phyloP scores from a whole-genome alignment of 2,329 filamentous ascomycete species.

The Epichloe brachyelytri region DNA sequence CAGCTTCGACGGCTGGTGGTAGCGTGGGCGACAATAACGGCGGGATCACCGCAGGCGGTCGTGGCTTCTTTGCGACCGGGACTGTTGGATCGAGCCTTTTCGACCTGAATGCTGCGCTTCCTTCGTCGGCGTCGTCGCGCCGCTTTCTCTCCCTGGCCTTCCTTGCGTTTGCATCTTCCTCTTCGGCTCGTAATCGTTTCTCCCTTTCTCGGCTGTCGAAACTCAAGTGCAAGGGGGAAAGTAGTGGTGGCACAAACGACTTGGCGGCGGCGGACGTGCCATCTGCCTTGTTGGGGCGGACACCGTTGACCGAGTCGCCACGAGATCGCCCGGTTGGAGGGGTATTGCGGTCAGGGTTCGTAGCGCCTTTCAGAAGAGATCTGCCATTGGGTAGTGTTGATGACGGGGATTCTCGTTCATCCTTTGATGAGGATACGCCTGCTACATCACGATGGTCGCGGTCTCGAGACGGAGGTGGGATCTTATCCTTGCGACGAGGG shows the following conservation, averaged over 20 bases:
- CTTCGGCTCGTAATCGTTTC: constrained; percentile 12
- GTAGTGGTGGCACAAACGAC: constrained; percentile 33
- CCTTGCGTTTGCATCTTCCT: constrained; percentile 15
- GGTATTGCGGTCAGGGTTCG: constrained; percentile 14
- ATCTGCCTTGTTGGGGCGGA: constrained; percentile 26
- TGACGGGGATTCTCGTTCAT: constrained; percentile 13
- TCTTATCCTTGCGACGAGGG: constrained; percentile 18
- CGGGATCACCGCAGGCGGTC: constrained; percentile 27
- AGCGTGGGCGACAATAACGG: constrained; percentile 43
- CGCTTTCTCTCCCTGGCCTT: constrained; percentile 20
- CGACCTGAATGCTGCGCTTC: constrained; percentile 16
- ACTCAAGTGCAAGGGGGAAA: constrained; percentile 38
- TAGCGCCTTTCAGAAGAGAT: constrained; percentile 18
- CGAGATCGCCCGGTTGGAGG: constrained; percentile 27
- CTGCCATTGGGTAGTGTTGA: constrained; percentile 26
- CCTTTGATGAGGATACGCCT: constrained; percentile 10
- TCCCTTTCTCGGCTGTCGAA: constrained; percentile 26
- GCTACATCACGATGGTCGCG: constrained; percentile 5
- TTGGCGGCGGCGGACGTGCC: constrained; percentile 18
- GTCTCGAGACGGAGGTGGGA: not conserved
- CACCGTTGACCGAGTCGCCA: constrained; percentile 30
- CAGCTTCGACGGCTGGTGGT: constrained; percentile 36
- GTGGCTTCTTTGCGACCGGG: constrained; percentile 24
- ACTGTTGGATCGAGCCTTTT: constrained; percentile 16
- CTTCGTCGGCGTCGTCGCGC: constrained; percentile 17